Percentiles rank a stretch among this genome's conserved stretches.
These are phyloP conservation scores for Zygosaccharomyces rouxii DNA, from an alignment of 805 yeast species.

Conservation along the genomic window DNA sequence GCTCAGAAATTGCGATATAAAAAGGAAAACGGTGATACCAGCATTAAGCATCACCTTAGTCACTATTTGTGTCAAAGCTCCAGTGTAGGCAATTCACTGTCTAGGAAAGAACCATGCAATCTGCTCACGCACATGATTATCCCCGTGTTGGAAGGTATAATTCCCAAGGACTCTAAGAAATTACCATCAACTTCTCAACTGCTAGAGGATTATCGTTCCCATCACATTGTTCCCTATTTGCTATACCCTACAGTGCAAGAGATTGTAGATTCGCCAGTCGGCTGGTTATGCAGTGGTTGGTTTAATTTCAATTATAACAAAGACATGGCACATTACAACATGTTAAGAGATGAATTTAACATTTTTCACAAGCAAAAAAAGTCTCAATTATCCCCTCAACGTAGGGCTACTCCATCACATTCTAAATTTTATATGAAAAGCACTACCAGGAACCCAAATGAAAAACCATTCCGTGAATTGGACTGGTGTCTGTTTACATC, in stretches of 20 bases:
- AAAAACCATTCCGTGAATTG: conserved; percentile 26
- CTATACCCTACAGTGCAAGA: conserved; percentile 30
- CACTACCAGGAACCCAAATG: conserved; percentile 40
- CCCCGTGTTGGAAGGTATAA: conserved; percentile 18
- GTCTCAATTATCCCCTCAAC: conserved; percentile 1
- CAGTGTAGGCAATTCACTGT: conserved; percentile 27
- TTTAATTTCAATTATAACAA: conserved; percentile 26
- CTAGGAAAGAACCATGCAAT: conserved; percentile 15
- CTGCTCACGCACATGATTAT: conserved; percentile 27
- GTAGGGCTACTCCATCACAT: conserved; percentile 47
- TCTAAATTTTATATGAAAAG: conserved; percentile 62
- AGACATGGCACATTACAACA: conserved; percentile 15
- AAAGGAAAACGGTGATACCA: not conserved
- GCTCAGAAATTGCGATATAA: conserved; percentile 14
- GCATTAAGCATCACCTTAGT: not conserved
- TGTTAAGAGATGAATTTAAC: conserved; percentile 16
- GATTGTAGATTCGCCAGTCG: conserved; percentile 19
- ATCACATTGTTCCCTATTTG: conserved; percentile 20
- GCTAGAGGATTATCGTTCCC: not conserved
- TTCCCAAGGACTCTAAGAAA: conserved; percentile 7
- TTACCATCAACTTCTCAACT: conserved; percentile 5
- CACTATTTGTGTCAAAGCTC: conserved; percentile 37
- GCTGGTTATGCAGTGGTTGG: conserved; percentile 28
- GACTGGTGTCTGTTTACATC: conserved; percentile 73
- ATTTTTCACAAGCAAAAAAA: conserved; percentile 25